A percentile compares a stretch with the other conserved stretches of the same genome.
Conservation (phyloP, 1,284 basidiomycete genomes). For the Malassezia yamatoensis region DNA sequence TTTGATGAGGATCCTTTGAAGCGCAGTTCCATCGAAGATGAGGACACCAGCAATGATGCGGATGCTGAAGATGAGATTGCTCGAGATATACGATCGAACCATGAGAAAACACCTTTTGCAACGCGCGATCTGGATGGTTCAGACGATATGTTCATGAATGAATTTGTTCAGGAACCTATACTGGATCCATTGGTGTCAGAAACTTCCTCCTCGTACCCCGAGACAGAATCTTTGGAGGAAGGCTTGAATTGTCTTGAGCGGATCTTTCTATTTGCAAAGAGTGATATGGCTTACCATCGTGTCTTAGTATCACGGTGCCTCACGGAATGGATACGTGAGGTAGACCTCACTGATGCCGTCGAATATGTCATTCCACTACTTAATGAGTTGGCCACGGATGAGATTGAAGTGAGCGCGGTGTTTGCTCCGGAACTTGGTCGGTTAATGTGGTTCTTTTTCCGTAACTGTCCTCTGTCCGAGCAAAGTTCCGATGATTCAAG, state of each 20-base stretch:
- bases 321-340: slow-evolving; percentile 44
- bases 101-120: background rate
- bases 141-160: slow-evolving; percentile 17
- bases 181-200: background rate
- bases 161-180: background rate
- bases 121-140: slow-evolving; percentile 13
- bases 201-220: background rate
- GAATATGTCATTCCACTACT: slow-evolving; percentile 88
- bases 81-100: slow-evolving; percentile 1
- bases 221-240: slow-evolving; percentile 18
- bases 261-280: slow-evolving; percentile 84
- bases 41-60: slow-evolving; percentile 14
- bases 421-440: slow-evolving; percentile 70
- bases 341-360: slow-evolving; percentile 72
- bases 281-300: slow-evolving; percentile 60
- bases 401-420: slow-evolving; percentile 81
- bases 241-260: slow-evolving; percentile 69
- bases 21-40: slow-evolving; percentile 3
- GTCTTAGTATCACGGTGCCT: slow-evolving; percentile 59
- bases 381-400: slow-evolving; percentile 75
- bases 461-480: slow-evolving; percentile 52
- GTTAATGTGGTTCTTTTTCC: slow-evolving; percentile 90
- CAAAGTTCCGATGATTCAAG: slow-evolving; percentile 12
- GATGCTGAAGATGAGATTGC: slow-evolving; percentile 16
- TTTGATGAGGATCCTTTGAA: background rate